Evolutionary conservation across 768 basidiomycete species (phyloP).

Genomic region (Lentinula guzmanii): DNA sequence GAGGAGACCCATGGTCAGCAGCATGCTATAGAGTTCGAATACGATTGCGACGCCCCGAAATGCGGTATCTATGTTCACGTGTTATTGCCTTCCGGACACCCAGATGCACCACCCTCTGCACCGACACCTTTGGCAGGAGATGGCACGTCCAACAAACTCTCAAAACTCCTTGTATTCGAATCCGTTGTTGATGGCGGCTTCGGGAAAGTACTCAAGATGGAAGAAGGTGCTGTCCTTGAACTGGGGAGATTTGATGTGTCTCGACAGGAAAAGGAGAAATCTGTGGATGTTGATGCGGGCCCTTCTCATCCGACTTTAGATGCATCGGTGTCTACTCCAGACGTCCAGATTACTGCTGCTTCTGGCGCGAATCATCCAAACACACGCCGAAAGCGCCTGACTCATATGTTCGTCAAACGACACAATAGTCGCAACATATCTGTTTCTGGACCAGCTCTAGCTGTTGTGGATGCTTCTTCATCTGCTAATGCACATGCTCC

Average conservation of each 20-base stretch:
- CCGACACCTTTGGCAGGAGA: conserved; percentile 21
- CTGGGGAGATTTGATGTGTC: conserved; percentile 64
- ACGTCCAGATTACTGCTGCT: conserved; percentile 9
- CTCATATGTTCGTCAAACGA: conserved; percentile 63
- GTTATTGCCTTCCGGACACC: conserved; percentile 60
- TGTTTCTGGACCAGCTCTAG: conserved; percentile 71
- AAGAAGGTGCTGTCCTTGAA: conserved; percentile 76
- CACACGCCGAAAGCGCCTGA: conserved; percentile 50
- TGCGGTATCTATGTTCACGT: conserved; percentile 78
- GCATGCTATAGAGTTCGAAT: conserved; percentile 86
- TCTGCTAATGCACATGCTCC: conserved; percentile 21
- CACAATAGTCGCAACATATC: conserved; percentile 33
- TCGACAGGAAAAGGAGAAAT: conserved; percentile 13
- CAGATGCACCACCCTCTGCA: conserved; percentile 34
- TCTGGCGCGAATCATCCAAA: conserved; percentile 9
- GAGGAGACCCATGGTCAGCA: conserved; percentile 41
- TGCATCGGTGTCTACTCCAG: conserved; percentile 9
- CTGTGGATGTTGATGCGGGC: conserved; percentile 16
- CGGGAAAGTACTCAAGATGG: conserved; percentile 62
- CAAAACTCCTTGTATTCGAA: conserved; percentile 55
- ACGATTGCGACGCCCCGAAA: conserved; percentile 85
- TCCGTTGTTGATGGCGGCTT: conserved; percentile 79
- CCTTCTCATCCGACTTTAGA: conserved; percentile 7
- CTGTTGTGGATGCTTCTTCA: conserved; percentile 71
- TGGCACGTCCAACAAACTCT: conserved; percentile 24